Evolutionary conservation across 805 yeast genomes (phyloP), one percentile per base, ranked within the genome.

Genomic region (Schwanniomyces pseudopolymorphus): DNA sequence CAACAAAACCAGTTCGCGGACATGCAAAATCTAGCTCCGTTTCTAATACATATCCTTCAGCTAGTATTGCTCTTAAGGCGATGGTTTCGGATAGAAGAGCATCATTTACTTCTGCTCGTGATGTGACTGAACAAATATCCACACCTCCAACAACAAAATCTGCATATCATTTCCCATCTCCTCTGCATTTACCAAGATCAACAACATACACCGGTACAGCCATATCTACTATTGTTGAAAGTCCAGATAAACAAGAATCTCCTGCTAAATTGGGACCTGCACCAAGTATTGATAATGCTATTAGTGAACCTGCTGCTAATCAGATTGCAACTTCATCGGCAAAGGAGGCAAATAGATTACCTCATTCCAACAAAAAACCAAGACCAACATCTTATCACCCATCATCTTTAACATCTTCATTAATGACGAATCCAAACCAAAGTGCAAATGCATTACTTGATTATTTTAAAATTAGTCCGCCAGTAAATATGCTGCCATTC

Each of bases 321-420:
- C 44, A 46, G 20, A 33, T 39, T 11, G 24, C 48, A n/a, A 19
- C 43, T 22, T 39, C 51, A n/a, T 22, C 59, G 2, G 42, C 55
- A 4, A 48, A 56, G 21, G 68, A 62, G 2, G 49, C 67, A 1
- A 52, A 61, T 26, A 66, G 70, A 56, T 64, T 75, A 43, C 78
- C 79, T 7, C 78, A 75, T 24, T 58, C 74, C 9, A 59, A 58
- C 41, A 78, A 81, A 61, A 84, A 80, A 58, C 91, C 89, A 47
- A 78, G 96, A 61, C 95, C 96, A 36, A 87, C 92, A 0, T 86
- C 94, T 8, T 87, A 85, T 58, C 91, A 87, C 59, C 95, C 96
- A 14, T 77, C 84, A 1, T 71, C 80, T 11, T 61, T 69, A 67
- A 52, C 71, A 4, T 63, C 72, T 3, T 49, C 54, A 2, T 57